A percentile compares a stretch with the other conserved stretches of the same genome.
These are phyloP conservation scores for Leptographium galeiforme DNA, from an alignment of 2,329 filamentous ascomycete species.

Conservation along the genomic window DNA sequence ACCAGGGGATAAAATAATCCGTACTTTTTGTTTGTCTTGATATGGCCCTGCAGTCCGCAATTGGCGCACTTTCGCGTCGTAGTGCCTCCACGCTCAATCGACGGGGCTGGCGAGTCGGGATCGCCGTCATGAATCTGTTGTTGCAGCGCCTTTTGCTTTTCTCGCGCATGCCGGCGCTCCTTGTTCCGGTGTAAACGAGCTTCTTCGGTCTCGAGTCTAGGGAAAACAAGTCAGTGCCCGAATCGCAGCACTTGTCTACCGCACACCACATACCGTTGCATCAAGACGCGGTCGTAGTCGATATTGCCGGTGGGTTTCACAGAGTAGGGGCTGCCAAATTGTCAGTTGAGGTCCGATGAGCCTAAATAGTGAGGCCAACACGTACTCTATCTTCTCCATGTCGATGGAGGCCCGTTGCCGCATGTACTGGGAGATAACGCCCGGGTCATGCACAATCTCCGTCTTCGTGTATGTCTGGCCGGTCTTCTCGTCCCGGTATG, in stretches of 20 bases:
- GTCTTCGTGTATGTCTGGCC: conserved; percentile 48
- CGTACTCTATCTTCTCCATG: conserved; percentile 56
- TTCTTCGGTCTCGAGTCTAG: conserved; percentile 45
- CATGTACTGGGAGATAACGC: conserved; percentile 85
- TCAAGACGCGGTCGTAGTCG: conserved; percentile 49
- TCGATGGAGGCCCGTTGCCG: conserved; percentile 60
- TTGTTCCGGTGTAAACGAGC: conserved; percentile 81
- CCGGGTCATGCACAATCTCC: conserved; percentile 63
- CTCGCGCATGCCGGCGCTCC: conserved; percentile 76
- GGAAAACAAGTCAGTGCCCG: background rate
- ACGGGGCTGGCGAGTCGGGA: conserved; percentile 36
- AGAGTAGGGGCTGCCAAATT: conserved; percentile 36
- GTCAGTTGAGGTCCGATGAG: background rate
- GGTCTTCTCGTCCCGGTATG: conserved; percentile 36
- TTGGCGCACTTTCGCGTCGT: conserved; percentile 93
- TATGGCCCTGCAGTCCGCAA: conserved; percentile 91
- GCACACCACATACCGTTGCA: conserved; percentile 33
- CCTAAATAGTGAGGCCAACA: background rate
- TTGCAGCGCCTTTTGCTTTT: conserved; percentile 67
- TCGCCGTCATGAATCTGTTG: conserved; percentile 29
- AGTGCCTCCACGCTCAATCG: conserved; percentile 44
- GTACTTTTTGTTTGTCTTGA: conserved; percentile 95
- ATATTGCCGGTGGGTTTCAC: conserved; percentile 52
- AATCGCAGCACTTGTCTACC: background rate
- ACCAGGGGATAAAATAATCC: conserved; percentile 26